A percentile compares a stretch with the other conserved stretches of the same genome.
These are phyloP conservation scores for Stachybotrys elegans DNA, from an alignment of 2,329 filamentous ascomycete genomes.

Conservation along the genomic window DNA sequence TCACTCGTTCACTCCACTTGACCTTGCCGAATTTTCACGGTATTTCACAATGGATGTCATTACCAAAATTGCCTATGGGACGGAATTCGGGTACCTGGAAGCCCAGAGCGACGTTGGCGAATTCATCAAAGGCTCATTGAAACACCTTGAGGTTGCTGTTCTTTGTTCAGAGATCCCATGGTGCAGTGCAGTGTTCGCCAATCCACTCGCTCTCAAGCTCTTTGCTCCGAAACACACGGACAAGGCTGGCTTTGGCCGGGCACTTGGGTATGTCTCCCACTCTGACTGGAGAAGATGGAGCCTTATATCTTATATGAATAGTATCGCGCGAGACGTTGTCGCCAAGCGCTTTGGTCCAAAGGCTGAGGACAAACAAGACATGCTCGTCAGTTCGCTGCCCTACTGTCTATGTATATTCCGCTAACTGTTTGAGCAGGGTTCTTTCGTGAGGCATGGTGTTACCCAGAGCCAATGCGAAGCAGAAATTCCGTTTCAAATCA, in stretches of 20 bases:
- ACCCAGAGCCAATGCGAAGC: slow-evolving; percentile 20
- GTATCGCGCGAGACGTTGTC: not conserved
- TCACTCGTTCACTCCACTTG: not conserved
- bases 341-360: not conserved
- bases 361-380: not conserved
- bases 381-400: not conserved
- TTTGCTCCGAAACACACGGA: not conserved
- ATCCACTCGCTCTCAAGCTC: not conserved
- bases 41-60: slow-evolving; percentile 47
- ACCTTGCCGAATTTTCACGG: slow-evolving; percentile 19
- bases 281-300: too few species aligned
- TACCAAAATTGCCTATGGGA: slow-evolving; percentile 39
- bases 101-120: not conserved
- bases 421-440: not conserved
- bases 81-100: slow-evolving; percentile 36
- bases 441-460: not conserved
- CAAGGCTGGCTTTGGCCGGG: not conserved
- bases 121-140: not conserved
- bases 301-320: not conserved
- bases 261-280: not conserved
- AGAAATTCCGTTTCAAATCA: slow-evolving; percentile 20
- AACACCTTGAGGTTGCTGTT: not conserved
- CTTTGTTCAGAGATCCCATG: not conserved
- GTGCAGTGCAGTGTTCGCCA: not conserved
- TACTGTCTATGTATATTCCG: not conserved